These are phyloP conservation scores for Colletotrichum sp. DNA, from an alignment of 2,329 filamentous ascomycete genomes.

Conservation along the genomic window DNA sequence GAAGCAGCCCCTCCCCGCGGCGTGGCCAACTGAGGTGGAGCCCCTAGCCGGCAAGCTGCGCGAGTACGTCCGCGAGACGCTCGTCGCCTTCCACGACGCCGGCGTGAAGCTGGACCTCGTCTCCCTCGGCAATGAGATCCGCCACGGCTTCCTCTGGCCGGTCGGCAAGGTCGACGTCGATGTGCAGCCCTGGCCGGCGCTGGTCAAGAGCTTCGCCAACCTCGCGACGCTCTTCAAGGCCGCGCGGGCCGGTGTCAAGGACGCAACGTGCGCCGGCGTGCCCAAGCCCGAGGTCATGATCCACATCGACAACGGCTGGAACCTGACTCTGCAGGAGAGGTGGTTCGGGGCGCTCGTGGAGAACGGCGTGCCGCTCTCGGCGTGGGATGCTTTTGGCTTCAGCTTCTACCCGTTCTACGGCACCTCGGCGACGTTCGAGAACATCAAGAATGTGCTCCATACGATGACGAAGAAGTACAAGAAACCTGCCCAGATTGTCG, in stretches of 20 bases:
- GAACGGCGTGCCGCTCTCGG: constrained; percentile 12
- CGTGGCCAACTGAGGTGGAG: constrained; percentile 35
- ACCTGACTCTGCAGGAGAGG: constrained; percentile 15
- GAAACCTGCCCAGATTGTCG: constrained; percentile 16
- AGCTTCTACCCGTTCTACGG: constrained; percentile 21
- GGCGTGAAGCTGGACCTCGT: constrained; percentile 42
- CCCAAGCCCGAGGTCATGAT: constrained; percentile 24
- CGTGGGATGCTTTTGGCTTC: constrained; percentile 11
- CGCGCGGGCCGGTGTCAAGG: constrained; percentile 21
- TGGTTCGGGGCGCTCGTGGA: constrained; percentile 16
- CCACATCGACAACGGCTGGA: constrained; percentile 19
- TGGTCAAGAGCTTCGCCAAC: constrained; percentile 34
- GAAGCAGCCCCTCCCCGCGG: constrained; percentile 34
- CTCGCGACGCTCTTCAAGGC: constrained; percentile 30
- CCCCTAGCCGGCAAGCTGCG: constrained; percentile 33
- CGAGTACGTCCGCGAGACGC: constrained; percentile 35
- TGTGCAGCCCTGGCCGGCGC: constrained; percentile 31
- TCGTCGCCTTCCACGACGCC: constrained; percentile 41
- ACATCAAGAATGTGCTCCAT: not conserved
- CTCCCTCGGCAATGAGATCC: constrained; percentile 40
- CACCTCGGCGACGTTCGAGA: constrained; percentile 14
- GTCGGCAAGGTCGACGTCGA: constrained; percentile 35
- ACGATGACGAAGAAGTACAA: constrained; percentile 10
- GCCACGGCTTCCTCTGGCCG: constrained; percentile 37
- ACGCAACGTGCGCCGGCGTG: constrained; percentile 13